A percentile compares a stretch with the other conserved stretches of the same genome.
phyloP scores from a whole-genome alignment of 352 stramenopile genomes.

The Phytophthora macrochlamydospora region DNA sequence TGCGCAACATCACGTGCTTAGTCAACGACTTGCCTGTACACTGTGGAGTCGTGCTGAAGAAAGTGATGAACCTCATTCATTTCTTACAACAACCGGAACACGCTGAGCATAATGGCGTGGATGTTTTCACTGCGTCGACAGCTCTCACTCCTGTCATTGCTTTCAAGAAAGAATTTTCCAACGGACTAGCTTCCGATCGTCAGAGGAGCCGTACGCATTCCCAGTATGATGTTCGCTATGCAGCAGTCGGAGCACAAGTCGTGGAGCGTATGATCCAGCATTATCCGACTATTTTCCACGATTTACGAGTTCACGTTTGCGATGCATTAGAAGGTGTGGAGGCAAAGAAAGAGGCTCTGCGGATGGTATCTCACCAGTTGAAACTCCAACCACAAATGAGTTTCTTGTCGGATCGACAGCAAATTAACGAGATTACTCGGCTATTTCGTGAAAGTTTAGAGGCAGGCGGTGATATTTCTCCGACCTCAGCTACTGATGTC shows the following conservation, averaged over 20 bases:
- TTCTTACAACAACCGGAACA: constrained; percentile 69
- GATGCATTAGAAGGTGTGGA: constrained; percentile 71
- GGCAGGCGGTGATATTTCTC: constrained; percentile 6
- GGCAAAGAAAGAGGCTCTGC: constrained; percentile 62
- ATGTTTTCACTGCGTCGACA: constrained; percentile 60
- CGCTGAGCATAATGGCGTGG: constrained; percentile 65
- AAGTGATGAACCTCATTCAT: constrained; percentile 70
- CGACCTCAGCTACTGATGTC: constrained; percentile 9
- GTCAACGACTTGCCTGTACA: constrained; percentile 76
- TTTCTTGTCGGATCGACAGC: constrained; percentile 68
- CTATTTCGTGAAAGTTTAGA: constrained; percentile 55
- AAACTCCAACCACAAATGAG: constrained; percentile 72
- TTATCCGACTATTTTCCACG: constrained; percentile 78
- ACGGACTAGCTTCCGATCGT: constrained; percentile 38
- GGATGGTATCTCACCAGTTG: constrained; percentile 70
- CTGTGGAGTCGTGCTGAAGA: constrained; percentile 76
- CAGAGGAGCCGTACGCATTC: constrained; percentile 51
- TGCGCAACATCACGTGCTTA: constrained; percentile 81
- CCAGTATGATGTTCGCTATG: constrained; percentile 75
- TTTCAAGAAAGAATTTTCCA: constrained; percentile 70
- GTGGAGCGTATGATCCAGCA: constrained; percentile 83
- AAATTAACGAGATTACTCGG: constrained; percentile 67
- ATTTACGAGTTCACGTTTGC: constrained; percentile 63
- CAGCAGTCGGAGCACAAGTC: constrained; percentile 73
- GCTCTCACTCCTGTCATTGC: constrained; percentile 79